These are phyloP conservation scores for Cucumis sativus DNA, from an alignment of 306 rosid species.

Conservation along the genomic window DNA sequence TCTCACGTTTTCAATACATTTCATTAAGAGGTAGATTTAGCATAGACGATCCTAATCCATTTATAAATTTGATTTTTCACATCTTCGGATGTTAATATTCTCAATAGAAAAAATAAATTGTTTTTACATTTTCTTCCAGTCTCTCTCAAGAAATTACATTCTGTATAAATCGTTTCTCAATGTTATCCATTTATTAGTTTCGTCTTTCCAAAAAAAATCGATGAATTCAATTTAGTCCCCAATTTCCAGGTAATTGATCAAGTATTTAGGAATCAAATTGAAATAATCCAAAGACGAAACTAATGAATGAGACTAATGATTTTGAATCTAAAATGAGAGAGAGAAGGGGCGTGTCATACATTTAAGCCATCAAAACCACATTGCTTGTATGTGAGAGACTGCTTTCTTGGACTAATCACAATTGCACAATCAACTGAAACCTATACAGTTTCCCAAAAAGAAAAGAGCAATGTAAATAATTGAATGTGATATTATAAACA, in stretches of 20 bases:
- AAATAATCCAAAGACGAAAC: background rate
- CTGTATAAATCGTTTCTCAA: no score
- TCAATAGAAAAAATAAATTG: no score
- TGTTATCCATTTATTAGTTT: background rate
- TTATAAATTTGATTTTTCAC: no score
- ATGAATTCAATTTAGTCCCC: background rate
- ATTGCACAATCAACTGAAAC: slow-evolving; percentile 96
- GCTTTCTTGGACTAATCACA: slow-evolving; percentile 96
- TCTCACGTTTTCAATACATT: no score
- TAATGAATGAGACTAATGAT: background rate
- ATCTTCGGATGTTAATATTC: no score
- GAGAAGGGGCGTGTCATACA: slow-evolving; percentile 21
- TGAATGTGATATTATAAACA: background rate
- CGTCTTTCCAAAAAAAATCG: background rate
- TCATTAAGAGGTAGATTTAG: no score
- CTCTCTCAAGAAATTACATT: no score
- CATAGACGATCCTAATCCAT: no score
- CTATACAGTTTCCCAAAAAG: slow-evolving; percentile 19
- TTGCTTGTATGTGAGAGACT: slow-evolving; percentile 86
- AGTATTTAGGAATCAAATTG: background rate
- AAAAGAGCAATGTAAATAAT: background rate
- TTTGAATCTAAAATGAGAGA: background rate
- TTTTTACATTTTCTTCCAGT: no score
- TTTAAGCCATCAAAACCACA: slow-evolving; percentile 95
- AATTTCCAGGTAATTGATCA: no score